Evolutionary conservation across 2,329 filamentous ascomycete genomes (phyloP), one percentile per base, ranked within the genome.

Genomic region (Whalleya microplaca): DNA sequence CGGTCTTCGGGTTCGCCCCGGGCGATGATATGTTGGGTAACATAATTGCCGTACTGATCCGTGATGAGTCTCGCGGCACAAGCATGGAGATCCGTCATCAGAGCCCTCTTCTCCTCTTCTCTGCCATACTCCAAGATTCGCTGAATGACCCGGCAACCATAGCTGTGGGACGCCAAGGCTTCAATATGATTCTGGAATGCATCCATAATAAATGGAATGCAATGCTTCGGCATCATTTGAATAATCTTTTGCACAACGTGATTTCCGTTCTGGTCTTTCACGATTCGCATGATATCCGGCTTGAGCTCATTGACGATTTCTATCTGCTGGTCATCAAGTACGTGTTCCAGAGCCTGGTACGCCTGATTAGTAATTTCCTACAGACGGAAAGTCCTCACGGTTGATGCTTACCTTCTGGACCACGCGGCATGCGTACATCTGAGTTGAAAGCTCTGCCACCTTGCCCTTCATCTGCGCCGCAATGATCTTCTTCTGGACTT

Each of bases 191-290:
- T 88, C 48, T 83, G 84, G 76, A 97, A 89, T 1, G 89, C 86
- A 48, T 90, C 83, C 75, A 96, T 89, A 72, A 98, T 89, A 74
- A 96, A 96, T 61, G 87, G 87, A 45, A 96, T 89, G 68, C 94
- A 86, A 62, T 91, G 81, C 1, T 86, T 84, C 0, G 91, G 90
- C 55, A 94, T 84, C 65, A 88, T 80, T 68, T 95, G 89, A 57
- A 99, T 92, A 9, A 94, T 89, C 73, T 96, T 96, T 68, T 98
- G 95, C 18, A 99, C 87, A 23, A 99, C 95, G 64, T 99, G 95
- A 73, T 99, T 99, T 52, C 94, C 95, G 65, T 97, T 95, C 70
- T 92, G 86, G 65, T 97, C 90, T 65, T 88, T 89, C 61, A 96
- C 88, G 54, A 94, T 90, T 56, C 84, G 84, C 52, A 94, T 72